Evolutionary conservation across 148 eudicot species (phyloP).

Genomic region (Spergularia marina): DNA sequence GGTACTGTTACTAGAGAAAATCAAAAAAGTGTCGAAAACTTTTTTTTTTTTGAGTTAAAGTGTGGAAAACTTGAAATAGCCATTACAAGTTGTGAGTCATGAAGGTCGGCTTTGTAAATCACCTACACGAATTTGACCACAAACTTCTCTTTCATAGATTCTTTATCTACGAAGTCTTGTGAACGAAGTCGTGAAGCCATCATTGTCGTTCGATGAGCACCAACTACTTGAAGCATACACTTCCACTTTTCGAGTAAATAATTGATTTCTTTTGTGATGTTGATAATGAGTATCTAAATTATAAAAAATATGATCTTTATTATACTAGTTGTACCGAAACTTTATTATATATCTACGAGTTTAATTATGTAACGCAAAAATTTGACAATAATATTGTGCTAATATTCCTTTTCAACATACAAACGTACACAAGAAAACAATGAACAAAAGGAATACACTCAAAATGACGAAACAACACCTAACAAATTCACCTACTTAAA

Average conservation of each 20-base stretch:
- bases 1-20: too few species aligned
- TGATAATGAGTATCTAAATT: too few species aligned
- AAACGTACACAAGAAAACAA: neutral
- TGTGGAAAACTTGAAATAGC: too few species aligned
- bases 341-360: neutral
- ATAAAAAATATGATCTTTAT: too few species aligned
- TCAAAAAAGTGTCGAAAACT: too few species aligned
- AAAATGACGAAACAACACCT: neutral
- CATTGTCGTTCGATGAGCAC: neutral
- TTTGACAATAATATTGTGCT: neutral
- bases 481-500: neutral
- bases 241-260: neutral
- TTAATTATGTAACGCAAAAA: conserved; percentile 3
- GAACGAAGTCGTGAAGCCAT: neutral
- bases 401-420: neutral
- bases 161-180: neutral
- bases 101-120: too few species aligned
- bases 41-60: too few species aligned
- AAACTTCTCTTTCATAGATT: neutral
- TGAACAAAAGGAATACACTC: neutral
- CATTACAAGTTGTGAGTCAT: too few species aligned
- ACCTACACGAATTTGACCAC: neutral
- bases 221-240: neutral
- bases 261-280: too few species aligned
- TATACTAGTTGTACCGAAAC: neutral